Evolutionary conservation across 129 eudicot species (phyloP), one percentile per base, ranked within the genome.

Genomic region (Erigeron canadensis): DNA sequence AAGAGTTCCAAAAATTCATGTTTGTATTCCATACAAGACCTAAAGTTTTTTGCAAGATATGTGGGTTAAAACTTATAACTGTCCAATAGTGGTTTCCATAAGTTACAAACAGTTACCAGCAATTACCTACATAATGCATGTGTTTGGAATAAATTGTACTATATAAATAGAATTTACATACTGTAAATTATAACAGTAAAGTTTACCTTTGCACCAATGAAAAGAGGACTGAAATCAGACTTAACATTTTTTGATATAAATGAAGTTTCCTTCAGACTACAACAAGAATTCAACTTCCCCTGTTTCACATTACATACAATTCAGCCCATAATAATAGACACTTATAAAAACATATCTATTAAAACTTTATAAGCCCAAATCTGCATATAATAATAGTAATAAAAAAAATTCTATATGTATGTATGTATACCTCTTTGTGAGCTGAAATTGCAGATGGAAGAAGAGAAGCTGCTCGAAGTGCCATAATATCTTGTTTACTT

Each of bases 381-480:
- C 13, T 8, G 41, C 51, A 18, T 7, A 50, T 10, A 15, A 11
- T 50, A 12, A 4, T 50, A 50, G 23, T 28, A 10, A 28, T 28
- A 28, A 28, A 1, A 28, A 28, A 1, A 28, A 28, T 28, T n/a
- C n/a, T 1, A 28, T 28, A 1, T 28, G 34, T 28, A 28, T 28
- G 34, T 28, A 28, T 13, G 15, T 21, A 34, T 61, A 92, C 96
- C 95, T 89, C 98, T 73, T 87, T 93, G 80, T 80, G 84, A 69
- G 78, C 67, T 22, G 86, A 78, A 77, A 82, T 79, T 16, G 95
- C 81, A 40, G 87, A 81, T 7, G 90, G 88, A 51, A 84, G 81
- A 63, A 85, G 77, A 48, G 95, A 70, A 62, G 95, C 85, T 72
- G 92, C 92, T 79, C 83, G 95, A 21, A 93, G 88, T 64, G 98